Conservation (phyloP, 2,329 filamentous ascomycete species). For the Phaeosphaeriaceae sp. region DNA sequence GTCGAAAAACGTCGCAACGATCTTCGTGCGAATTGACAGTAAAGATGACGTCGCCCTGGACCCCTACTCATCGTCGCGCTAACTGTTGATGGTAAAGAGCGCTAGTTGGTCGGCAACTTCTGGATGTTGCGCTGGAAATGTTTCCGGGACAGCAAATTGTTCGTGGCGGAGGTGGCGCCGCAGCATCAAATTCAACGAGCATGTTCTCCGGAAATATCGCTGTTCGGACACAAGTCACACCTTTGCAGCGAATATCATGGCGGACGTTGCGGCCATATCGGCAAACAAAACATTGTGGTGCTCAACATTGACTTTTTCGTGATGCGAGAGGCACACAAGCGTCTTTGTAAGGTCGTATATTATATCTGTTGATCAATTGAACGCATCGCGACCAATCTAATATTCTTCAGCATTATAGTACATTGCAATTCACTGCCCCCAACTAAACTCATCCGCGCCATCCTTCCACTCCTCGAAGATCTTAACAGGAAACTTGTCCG, state of each 20-base stretch:
- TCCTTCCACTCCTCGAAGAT: conserved; percentile 52
- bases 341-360: no score
- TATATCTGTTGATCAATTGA: no score
- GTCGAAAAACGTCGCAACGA: neutral
- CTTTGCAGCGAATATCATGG: neutral
- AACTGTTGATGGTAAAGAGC: neutral
- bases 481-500: conserved; percentile 64
- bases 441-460: conserved; percentile 7
- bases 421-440: neutral
- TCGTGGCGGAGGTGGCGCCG: neutral
- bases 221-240: neutral
- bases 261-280: neutral
- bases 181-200: neutral
- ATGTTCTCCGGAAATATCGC: neutral
- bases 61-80: neutral
- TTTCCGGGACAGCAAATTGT: neutral
- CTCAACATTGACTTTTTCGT: no score
- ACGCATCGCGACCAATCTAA: neutral
- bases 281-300: neutral
- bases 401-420: neutral
- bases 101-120: neutral
- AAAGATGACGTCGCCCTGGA: neutral
- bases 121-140: neutral
- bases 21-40: neutral
- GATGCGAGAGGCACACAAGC: no score